These are phyloP conservation scores for Cyberlindnera misumaiensis DNA, from an alignment of 805 yeast genomes.

Conservation along the genomic window DNA sequence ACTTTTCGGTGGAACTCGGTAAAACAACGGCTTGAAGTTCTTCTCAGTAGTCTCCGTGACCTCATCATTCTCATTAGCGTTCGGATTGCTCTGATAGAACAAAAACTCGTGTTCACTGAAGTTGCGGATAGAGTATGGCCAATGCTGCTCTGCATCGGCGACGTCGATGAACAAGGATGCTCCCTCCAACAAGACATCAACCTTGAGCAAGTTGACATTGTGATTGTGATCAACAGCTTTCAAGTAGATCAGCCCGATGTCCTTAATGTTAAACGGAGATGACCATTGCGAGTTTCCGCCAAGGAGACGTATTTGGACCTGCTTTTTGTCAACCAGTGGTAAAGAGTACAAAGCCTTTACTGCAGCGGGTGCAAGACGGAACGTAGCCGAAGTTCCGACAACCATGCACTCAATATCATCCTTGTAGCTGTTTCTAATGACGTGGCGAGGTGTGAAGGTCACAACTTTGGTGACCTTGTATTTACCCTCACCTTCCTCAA, in stretches of 20 bases:
- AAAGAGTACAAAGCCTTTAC: conserved; percentile 59
- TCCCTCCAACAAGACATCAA: conserved; percentile 70
- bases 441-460: conserved; percentile 75
- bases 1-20: conserved; percentile 78
- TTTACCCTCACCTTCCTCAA: conserved; percentile 80
- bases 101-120: conserved; percentile 83
- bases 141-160: conserved; percentile 61
- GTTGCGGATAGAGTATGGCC: conserved; percentile 94
- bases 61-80: conserved; percentile 57
- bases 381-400: conserved; percentile 51
- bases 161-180: conserved; percentile 77
- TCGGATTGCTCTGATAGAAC: conserved; percentile 81
- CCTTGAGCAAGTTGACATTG: conserved; percentile 64
- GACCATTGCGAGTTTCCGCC: conserved; percentile 68
- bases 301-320: conserved; percentile 51
- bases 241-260: conserved; percentile 74
- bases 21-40: conserved; percentile 70
- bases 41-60: conserved; percentile 40
- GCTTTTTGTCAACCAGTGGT: conserved; percentile 50
- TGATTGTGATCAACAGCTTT: conserved; percentile 58
- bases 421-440: conserved; percentile 56
- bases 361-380: conserved; percentile 40
- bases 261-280: conserved; percentile 78
- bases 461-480: conserved; percentile 73
- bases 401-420: conserved; percentile 57